Percentiles rank a stretch among this genome's conserved stretches.
phyloP scores from a whole-genome alignment of 129 eudicot genomes.

The Daucus carota region DH1_v3.0 NC_030386.2:31127501-31128000 shows the following conservation, averaged over 20 bases:
- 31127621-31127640: conserved; percentile 72
- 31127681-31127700: conserved; percentile 52
- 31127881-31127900: not conserved
- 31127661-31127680: conserved; percentile 73
- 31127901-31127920: not conserved
- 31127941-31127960: conserved; percentile 31
- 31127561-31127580: not conserved
- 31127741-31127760: not conserved
- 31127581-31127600: not conserved
- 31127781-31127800: conserved; percentile 90
- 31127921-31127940: conserved; percentile 70
- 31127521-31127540: conserved; percentile 33
- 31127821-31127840: conserved; percentile 57
- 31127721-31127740: not conserved
- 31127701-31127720: not conserved
- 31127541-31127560: not conserved
- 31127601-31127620: conserved; percentile 56
- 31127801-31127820: conserved; percentile 54
- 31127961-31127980: conserved; percentile 84
- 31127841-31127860: too few relatives aligned
- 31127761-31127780: conserved; percentile 73
- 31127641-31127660: conserved; percentile 73
- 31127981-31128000: conserved; percentile 63
- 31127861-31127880: not conserved
- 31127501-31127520: conserved; percentile 80